phyloP scores from a whole-genome alignment of 352 stramenopile genomes.

The Globisporangium megalacanthum region DNA sequence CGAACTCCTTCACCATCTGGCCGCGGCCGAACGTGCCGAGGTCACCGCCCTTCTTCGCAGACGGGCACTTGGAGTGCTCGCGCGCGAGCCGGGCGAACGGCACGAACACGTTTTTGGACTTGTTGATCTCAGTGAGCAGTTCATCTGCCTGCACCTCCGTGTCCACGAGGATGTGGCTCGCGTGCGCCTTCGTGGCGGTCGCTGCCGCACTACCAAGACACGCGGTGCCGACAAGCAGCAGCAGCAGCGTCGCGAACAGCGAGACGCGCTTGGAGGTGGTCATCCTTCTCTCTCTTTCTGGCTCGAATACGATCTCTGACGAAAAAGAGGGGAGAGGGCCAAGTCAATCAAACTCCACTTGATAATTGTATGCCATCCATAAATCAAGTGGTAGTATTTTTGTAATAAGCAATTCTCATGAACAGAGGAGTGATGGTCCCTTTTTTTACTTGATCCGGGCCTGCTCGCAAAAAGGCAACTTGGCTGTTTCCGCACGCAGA shows the following conservation, averaged over 20 bases:
- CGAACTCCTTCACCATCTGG: conserved; percentile 73
- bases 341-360: too few species aligned
- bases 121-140: conserved; percentile 37
- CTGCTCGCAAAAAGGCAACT: too few species aligned
- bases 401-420: too few species aligned
- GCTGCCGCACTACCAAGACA: conserved; percentile 22
- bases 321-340: too few species aligned
- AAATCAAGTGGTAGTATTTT: too few species aligned
- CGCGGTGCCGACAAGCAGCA: conserved; percentile 19
- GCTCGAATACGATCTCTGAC: too few species aligned
- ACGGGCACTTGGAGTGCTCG: conserved; percentile 69
- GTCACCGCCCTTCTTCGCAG: conserved; percentile 48
- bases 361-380: too few species aligned
- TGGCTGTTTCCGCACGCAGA: too few species aligned
- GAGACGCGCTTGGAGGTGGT: not conserved
- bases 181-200: conserved; percentile 36
- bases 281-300: too few species aligned
- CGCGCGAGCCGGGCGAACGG: conserved; percentile 54
- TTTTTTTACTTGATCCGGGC: too few species aligned
- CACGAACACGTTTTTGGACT: conserved; percentile 35
- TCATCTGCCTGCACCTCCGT: conserved; percentile 54
- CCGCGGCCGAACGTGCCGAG: conserved; percentile 63
- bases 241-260: conserved; percentile 15
- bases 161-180: conserved; percentile 73
- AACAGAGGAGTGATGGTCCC: too few species aligned